Base-by-base conservation (phyloP, 139 green algal genomes). In the Chlorella vulgaris region DNA sequence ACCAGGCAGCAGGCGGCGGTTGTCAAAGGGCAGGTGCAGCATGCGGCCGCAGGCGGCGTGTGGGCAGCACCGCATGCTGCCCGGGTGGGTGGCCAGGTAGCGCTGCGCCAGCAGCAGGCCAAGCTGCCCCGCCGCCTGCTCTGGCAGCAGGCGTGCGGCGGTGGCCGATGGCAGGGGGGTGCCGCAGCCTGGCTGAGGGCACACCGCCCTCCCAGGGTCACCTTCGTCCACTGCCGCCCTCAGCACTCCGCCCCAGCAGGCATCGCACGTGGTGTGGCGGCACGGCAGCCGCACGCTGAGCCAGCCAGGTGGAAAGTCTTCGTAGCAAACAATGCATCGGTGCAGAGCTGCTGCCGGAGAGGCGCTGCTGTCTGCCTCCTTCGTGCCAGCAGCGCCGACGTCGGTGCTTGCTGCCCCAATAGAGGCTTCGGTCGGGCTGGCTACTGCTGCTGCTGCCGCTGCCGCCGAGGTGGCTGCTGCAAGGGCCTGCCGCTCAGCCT, bases 141-240 rank as follows among this genome's bases (percentile, higher is more conserved):
- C 33, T 21, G 33, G 28, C 68, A 89, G 51, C 50, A 89, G 40
- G 36, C 13, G 6, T 0, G n/a, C 5, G 3, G 58, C 84, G 0
- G 67, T 61, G 4, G 31, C 21, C 10, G n/a, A 26, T 7, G 75
- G 62, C 31, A 88, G 65, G 7, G 74, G 62, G n/a, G 68, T 28
- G 13, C 33, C n/a, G 58, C 85, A 89, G 69, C 51, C 76, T 0
- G 71, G 69, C 24, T 70, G 21, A 2, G 85, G 85, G 74, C 85
- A 89, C 0, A 38, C 53, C 0, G 63, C 35, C 0, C 78, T 69
- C 7, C 65, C 33, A 0, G 85, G 36, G 58, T 84, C 65, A 82
- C 76, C 76, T 53, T 79, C 73, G 22, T 79, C 73, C 5, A 79
- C 68, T 33, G 33, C 38, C 8, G 73, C 73, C 73, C n/a, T 47